These are phyloP conservation scores for Chlorella sp. DNA, from an alignment of 139 green algal genomes.

Conservation along the genomic window DNA sequence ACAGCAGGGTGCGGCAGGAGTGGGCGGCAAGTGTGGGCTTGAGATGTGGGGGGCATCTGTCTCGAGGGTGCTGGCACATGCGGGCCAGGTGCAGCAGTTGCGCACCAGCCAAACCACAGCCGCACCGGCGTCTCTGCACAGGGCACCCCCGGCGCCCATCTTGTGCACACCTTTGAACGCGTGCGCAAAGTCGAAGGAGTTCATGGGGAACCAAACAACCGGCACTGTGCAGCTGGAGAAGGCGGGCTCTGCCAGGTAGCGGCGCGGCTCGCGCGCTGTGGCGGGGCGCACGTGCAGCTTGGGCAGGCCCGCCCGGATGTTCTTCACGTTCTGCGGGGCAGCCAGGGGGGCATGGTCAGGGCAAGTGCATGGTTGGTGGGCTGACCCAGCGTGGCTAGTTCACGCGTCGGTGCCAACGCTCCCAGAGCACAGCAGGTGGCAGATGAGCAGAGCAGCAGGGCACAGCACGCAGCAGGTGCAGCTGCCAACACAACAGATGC, in stretches of 20 bases:
- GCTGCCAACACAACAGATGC: no score
- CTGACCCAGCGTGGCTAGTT: no score
- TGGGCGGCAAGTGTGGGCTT: not conserved
- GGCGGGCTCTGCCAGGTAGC: not conserved
- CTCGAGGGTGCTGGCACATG: not conserved
- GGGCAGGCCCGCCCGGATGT: not conserved
- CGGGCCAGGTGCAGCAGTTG: not conserved
- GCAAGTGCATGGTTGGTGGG: no score
- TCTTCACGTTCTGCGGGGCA: not conserved
- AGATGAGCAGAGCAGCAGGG: no score
- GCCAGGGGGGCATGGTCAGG: not conserved
- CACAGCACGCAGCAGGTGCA: no score
- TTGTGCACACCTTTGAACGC: not conserved
- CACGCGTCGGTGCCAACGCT: no score
- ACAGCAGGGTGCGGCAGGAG: not conserved
- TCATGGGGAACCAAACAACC: not conserved
- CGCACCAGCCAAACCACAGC: not conserved
- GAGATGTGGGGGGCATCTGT: no score
- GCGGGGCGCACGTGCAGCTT: not conserved
- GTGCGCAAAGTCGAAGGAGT: conserved; percentile 3
- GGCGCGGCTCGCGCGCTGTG: not conserved
- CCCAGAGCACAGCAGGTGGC: no score
- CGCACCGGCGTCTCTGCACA: not conserved
- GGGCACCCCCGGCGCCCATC: not conserved
- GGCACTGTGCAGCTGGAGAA: conserved; percentile 1